These are phyloP conservation scores for Teunomyces lycoperdinae DNA, from an alignment of 805 yeast species.

Conservation along the genomic window DNA sequence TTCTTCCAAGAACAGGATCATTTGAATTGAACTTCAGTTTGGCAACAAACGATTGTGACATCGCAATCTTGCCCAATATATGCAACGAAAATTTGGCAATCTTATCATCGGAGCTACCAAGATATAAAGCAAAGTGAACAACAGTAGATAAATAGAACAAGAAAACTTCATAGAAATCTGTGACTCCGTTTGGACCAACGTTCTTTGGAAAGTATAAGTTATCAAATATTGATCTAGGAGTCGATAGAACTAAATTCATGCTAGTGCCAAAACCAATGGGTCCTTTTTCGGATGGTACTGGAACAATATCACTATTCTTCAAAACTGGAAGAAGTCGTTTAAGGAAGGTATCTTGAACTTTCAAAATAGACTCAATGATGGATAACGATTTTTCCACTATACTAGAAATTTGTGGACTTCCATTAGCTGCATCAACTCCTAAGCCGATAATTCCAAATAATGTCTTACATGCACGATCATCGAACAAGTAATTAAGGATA, in stretches of 20 bases:
- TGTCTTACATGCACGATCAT: conserved; percentile 52
- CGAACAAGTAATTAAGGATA: conserved; percentile 59
- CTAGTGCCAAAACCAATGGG: conserved; percentile 25
- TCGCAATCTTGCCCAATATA: conserved; percentile 51
- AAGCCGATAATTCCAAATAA: conserved; percentile 55
- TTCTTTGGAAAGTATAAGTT: conserved; percentile 37
- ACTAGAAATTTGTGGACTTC: conserved; percentile 34
- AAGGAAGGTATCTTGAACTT: conserved; percentile 58
- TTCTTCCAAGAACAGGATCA: conserved; percentile 41
- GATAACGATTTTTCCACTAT: conserved; percentile 41
- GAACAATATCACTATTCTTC: conserved; percentile 32
- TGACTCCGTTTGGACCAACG: conserved; percentile 58
- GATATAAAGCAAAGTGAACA: conserved; percentile 72
- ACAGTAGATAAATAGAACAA: conserved; percentile 68
- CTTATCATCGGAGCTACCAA: conserved; percentile 51
- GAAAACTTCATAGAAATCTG: conserved; percentile 69
- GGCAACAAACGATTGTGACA: conserved; percentile 44
- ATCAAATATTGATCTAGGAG: conserved; percentile 23
- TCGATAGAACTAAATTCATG: conserved; percentile 24
- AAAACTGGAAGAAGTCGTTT: conserved; percentile 51
- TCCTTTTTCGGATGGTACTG: conserved; percentile 3
- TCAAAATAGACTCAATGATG: conserved; percentile 45
- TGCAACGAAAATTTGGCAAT: conserved; percentile 55
- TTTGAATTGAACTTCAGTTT: conserved; percentile 13
- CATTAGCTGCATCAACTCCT: conserved; percentile 58